phyloP scores from a whole-genome alignment of 2,329 filamentous ascomycete genomes.

The Trichoderma semiorbis region DNA sequence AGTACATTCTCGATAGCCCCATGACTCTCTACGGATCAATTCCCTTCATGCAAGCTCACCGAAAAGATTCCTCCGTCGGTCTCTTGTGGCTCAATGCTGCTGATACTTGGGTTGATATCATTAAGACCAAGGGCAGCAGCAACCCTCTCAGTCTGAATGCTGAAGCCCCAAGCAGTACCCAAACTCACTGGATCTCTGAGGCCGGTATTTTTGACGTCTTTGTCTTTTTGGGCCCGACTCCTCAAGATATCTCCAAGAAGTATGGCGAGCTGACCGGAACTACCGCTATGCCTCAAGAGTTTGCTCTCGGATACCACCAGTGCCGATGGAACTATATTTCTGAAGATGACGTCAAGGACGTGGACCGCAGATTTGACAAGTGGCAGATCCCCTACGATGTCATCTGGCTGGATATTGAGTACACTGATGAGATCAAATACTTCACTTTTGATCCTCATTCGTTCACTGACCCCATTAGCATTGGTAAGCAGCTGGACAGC shows the following conservation, averaged over 20 bases:
- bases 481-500: constrained; percentile 82
- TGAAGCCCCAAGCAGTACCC: constrained; percentile 67
- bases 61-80: constrained; percentile 87
- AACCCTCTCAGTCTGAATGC: constrained; percentile 77
- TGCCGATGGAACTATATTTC: constrained; percentile 99
- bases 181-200: constrained; percentile 97
- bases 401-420: constrained; percentile 98
- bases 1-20: constrained; percentile 93
- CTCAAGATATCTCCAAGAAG: constrained; percentile 73
- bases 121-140: constrained; percentile 68
- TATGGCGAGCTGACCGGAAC: constrained; percentile 91
- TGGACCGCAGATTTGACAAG: constrained; percentile 95
- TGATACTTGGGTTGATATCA: constrained; percentile 95
- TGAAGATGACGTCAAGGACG: constrained; percentile 94
- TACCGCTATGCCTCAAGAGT: constrained; percentile 87
- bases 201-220: constrained; percentile 87
- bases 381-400: constrained; percentile 95
- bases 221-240: constrained; percentile 85
- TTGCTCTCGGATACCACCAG: constrained; percentile 91
- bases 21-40: constrained; percentile 99
- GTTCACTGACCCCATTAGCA: constrained; percentile 79
- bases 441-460: constrained; percentile 94
- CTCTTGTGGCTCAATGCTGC: constrained; percentile 97
- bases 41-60: constrained; percentile 96
- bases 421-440: constrained; percentile 95